phyloP scores from a whole-genome alignment of 352 stramenopile genomes.

The Blastocystis sp. region DNA sequence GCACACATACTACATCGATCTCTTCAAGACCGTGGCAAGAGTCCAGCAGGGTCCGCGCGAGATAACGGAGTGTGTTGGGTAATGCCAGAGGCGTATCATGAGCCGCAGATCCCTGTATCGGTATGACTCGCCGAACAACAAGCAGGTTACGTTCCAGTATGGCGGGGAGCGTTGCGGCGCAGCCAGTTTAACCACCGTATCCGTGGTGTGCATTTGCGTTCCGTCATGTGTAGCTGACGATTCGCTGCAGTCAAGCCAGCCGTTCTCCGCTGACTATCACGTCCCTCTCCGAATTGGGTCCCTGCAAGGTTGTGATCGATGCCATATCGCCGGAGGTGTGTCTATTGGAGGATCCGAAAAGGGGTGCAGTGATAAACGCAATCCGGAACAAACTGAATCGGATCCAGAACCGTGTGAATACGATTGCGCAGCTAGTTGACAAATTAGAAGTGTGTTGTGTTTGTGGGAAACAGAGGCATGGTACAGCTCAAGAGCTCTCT shows the following conservation, averaged over 20 bases:
- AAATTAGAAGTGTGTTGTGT: constrained; percentile 21
- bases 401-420: neutral
- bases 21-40: neutral
- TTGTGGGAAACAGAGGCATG: constrained; percentile 9
- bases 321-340: constrained; percentile 23
- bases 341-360: neutral
- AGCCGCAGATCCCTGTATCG: neutral
- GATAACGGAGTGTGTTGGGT: neutral
- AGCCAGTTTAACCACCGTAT: too few relatives aligned
- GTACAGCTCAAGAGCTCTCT: neutral
- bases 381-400: neutral
- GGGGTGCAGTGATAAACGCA: neutral
- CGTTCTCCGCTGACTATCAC: neutral
- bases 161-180: too few relatives aligned
- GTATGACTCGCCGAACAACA: neutral
- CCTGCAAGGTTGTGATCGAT: constrained; percentile 7
- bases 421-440: neutral
- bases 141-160: neutral
- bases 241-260: neutral
- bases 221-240: neutral
- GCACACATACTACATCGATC: constrained; percentile 30
- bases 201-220: constrained; percentile 19
- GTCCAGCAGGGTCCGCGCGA: neutral
- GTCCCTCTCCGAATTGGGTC: constrained; percentile 23
- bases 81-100: neutral